Base-by-base conservation (phyloP, 1,284 basidiomycete species). In the Mixia osmundae region DNA sequence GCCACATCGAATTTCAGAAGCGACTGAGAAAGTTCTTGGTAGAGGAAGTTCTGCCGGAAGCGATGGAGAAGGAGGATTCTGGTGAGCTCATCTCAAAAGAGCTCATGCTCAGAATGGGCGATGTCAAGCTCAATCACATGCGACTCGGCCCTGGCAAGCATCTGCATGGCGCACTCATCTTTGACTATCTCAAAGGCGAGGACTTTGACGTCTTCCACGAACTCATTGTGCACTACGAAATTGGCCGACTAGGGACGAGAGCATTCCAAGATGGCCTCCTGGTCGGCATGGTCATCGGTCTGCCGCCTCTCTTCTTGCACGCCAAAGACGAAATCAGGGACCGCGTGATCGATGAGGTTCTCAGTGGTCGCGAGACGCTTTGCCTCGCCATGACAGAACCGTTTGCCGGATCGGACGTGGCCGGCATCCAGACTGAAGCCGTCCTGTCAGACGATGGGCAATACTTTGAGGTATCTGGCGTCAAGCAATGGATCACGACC, bases 121-220 rank as follows among this genome's bases (percentile, higher is more conserved):
- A 66, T 42, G 39, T 71, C 34, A 72, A 82, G 46, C 48, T 87
- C 38, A 72, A 79, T 53, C 76, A 79, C 3, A 89, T 91, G 83
- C 71, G 82, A 35, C 61, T 94, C 55, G 87, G 87, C 12, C 67
- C 67, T 4, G 64, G 63, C 14, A 64, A 66, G 50, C 83, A 91
- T 51, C 61, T 95, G 22, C 63, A 78, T 50, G 85, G 83, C 3
- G 65, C 71, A 19, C 69, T 65, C 20, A 63, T 94, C 11, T 76
- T 85, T 65, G 68, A 69, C 41, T 85, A 76, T 20, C 72, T 91
- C 43, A 74, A 71, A 49, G 76, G 79, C 6, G 85, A 91, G 56
- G 71, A 89, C 50, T 75, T 83, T 67, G 71, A 80, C 52, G 77
- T 77, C 52, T 80, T 82, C 62, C 75, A 78, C 51, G 78, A 80